Evolutionary conservation across 257 asterid species (phyloP), one percentile per base, ranked within the genome.

Genomic region (Sherardia arvensis): DNA sequence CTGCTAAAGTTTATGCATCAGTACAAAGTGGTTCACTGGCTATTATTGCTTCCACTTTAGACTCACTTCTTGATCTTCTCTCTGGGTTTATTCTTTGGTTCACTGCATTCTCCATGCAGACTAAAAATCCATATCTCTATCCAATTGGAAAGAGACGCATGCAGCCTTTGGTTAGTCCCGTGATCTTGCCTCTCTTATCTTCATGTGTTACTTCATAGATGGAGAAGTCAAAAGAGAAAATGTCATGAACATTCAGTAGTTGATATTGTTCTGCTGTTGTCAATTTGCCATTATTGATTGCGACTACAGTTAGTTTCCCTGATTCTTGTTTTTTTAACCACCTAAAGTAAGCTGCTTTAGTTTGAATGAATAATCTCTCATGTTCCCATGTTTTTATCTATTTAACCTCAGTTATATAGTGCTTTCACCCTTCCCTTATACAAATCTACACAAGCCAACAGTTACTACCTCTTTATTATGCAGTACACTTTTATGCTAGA

Each of bases 141-240:
- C 86, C 86, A 27, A 78, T 81, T 60, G 86, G 86, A 69, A 81
- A 81, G 81, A 81, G 69, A 71, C 81, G 86, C 5, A 81, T 81
- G 86, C 86, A 81, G 67, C 86, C 86, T 53, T 76, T 81, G 86
- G 86, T 81, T 72, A 81, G 86, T 75, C 54, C 59, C 34, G 20
- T 59, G 58, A 48, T 20, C 43, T 7, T 53, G 11, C 57, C 36
- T 18, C 23, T 14, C 23, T 56, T 18, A 25, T 32, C 51, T 61
- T 17, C 48, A 17, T 29, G 10, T 17, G 21, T 56, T 14, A 12
- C 7, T 43, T 40, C 30, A 40, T n/a, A 10, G 22, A 15, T 17
- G 27, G 57, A 58, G 29, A 22, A 15, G 63, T 6, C 15, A 38
- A 53, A 36, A 10, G 17, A 43, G 27, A 33, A 14, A 11, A 8